Conservation (phyloP, 345 rosid genomes). For the Eucalyptus marginata region DNA sequence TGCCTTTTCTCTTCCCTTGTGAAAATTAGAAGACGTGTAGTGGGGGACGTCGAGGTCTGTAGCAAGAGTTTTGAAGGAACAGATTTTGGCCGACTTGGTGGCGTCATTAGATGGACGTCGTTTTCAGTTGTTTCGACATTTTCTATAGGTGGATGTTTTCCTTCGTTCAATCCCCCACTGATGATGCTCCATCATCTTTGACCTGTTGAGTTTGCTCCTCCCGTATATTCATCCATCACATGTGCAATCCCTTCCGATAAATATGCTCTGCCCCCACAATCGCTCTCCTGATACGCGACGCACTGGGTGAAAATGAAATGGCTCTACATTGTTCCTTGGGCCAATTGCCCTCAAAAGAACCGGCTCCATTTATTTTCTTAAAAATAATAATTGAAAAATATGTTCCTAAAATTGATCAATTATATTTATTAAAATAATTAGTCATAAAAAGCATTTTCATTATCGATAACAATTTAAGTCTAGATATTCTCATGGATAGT, state of each 20-base stretch:
- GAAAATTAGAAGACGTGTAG: neutral
- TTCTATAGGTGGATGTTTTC: too few species aligned
- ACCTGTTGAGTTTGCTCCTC: neutral
- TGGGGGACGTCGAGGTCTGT: neutral
- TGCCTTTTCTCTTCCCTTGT: neutral
- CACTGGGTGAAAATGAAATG: neutral
- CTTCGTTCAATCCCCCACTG: neutral
- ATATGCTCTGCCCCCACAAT: too few species aligned
- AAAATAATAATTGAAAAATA: too few species aligned
- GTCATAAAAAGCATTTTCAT: too few species aligned
- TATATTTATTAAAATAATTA: too few species aligned
- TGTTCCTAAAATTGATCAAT: too few species aligned
- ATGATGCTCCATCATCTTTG: neutral
- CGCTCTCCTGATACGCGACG: too few species aligned
- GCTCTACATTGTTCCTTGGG: neutral
- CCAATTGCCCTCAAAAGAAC: neutral
- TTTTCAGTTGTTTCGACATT: neutral
- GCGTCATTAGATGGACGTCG: accelerated
- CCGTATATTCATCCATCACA: too few species aligned
- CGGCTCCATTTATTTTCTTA: neutral
- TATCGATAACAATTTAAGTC: accelerated
- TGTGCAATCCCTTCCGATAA: too few species aligned
- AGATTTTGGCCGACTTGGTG: too few species aligned
- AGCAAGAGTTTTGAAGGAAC: neutral
- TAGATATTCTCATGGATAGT: too few species aligned